Evolutionary conservation across 345 rosid species (phyloP), one percentile per base, ranked within the genome.

Genomic region (Litchi chinensis): DNA sequence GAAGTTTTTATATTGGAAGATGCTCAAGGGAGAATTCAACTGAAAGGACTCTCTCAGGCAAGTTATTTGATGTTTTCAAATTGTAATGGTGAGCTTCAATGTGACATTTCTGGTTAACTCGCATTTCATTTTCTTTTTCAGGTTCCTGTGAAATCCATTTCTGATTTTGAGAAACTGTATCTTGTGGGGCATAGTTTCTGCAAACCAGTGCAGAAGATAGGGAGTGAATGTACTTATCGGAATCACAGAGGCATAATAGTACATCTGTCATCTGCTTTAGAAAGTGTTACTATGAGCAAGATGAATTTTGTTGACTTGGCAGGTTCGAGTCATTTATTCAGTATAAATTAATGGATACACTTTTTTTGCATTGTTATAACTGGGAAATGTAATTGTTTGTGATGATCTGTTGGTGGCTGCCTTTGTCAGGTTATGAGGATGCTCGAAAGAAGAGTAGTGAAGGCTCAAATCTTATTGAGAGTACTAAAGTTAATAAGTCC

Each of bases 31-130:
- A 90, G 81, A 78, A 80, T 89, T 62, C 95, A 88, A 76, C 86
- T 90, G 1, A 90, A 91, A 81, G 94, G 97, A 44, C 97, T 94
- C 78, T 94, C 95, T 65, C 89, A 92, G 90, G 98, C 80, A 84
- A 79, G 90, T 79, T 71, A 7, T 68, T 22, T 65, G 16, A 18
- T 78, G 40, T 81, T 26, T 32, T 26, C 39, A 12, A 19, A 39
- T 69, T 64, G 65, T 68, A 11, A 21, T 8, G 73, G 52, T 65
- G 40, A 54, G 46, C 59, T 48, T 57, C 65, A 18, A 5, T 54
- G 54, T 10, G 44, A 10, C 54, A 63, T 46, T 41, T 22, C 41
- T 18, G 41, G 21, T 81, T 44, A 79, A 68, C 50, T 52, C 19
- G 54, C 7, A 32, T 79, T 80, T 8, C 21, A 21, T 65, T 67